Conservation (phyloP, 768 basidiomycete genomes). For the Podaxis sp. region DNA sequence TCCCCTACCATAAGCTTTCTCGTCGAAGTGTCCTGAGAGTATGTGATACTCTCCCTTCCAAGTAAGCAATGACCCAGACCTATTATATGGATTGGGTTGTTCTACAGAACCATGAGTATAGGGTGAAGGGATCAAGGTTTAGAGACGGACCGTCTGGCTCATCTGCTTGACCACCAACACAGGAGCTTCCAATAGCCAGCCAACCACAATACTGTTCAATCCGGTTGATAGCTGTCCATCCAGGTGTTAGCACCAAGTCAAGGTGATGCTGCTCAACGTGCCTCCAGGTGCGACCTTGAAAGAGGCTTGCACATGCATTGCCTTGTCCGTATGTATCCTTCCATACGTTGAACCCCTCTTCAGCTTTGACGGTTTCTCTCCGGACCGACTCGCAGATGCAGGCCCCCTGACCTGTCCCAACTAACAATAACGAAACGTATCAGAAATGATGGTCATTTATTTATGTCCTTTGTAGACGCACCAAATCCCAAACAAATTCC, state of each 20-base stretch:
- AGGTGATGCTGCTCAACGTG: conserved; percentile 22
- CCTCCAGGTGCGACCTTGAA: conserved; percentile 48
- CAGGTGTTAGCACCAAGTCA: not conserved
- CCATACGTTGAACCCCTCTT: not conserved
- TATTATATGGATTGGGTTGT: conserved; percentile 45
- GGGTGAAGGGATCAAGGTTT: conserved; percentile 11
- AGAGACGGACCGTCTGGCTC: conserved; percentile 24
- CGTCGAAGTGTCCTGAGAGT: conserved; percentile 22
- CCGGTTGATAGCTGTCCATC: conserved; percentile 42
- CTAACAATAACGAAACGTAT: not conserved
- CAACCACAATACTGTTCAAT: conserved; percentile 45
- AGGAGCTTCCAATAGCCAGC: conserved; percentile 46
- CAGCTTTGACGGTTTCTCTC: not conserved
- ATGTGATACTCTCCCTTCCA: conserved; percentile 29
- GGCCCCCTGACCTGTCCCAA: not conserved
- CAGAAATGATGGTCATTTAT: not conserved
- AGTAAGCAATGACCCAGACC: conserved; percentile 44
- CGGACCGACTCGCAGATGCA: not conserved
- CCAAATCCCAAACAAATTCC: conserved; percentile 12
- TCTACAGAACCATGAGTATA: conserved; percentile 20
- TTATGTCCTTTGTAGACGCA: not conserved
- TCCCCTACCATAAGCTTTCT: conserved; percentile 14
- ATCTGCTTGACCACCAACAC: conserved; percentile 45
- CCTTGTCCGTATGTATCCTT: conserved; percentile 4
- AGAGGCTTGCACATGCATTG: conserved; percentile 17